phyloP scores from a whole-genome alignment of 768 basidiomycete genomes.

The Obba rivulosa region DNA sequence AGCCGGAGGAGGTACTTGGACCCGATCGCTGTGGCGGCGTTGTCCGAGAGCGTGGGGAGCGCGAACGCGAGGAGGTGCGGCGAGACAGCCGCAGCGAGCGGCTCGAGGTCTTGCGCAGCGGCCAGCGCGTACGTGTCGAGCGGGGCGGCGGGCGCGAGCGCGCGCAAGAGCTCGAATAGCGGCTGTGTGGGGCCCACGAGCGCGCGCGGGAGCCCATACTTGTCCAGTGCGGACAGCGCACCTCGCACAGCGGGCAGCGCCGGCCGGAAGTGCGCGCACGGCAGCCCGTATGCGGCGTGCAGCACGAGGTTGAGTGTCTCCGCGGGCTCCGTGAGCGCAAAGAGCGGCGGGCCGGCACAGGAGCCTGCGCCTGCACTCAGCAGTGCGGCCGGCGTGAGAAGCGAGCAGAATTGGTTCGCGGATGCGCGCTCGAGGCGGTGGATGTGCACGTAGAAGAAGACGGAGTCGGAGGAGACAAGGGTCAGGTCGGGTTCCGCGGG shows the following conservation, averaged over 20 bases:
- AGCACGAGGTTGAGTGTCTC: constrained; percentile 63
- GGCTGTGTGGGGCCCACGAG: constrained; percentile 25
- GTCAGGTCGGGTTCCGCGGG: constrained; percentile 51
- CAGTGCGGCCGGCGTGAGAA: constrained; percentile 26
- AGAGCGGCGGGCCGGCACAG: constrained; percentile 47
- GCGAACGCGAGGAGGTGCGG: constrained; percentile 33
- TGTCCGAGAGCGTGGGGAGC: constrained; percentile 32
- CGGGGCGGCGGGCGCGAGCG: constrained; percentile 30
- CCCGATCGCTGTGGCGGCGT: constrained; percentile 33
- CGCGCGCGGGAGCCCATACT: constrained; percentile 59
- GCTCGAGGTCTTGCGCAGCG: constrained; percentile 28
- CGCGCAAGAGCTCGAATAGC: constrained; percentile 28
- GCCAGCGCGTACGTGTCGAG: constrained; percentile 40
- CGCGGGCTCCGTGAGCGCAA: constrained; percentile 49
- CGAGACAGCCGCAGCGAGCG: constrained; percentile 34
- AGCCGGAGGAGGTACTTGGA: constrained; percentile 37
- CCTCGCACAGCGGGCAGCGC: constrained; percentile 47
- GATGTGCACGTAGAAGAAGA: constrained; percentile 79
- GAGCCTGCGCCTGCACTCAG: too few species aligned
- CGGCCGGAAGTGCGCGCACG: constrained; percentile 69
- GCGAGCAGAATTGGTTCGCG: constrained; percentile 54
- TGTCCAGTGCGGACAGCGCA: constrained; percentile 48
- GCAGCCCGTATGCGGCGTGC: constrained; percentile 64
- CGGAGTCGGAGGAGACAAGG: constrained; percentile 63
- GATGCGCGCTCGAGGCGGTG: constrained; percentile 53